Evolutionary conservation across 2,329 filamentous ascomycete genomes (phyloP).

Genomic region (Venturiaceae sp.): DNA sequence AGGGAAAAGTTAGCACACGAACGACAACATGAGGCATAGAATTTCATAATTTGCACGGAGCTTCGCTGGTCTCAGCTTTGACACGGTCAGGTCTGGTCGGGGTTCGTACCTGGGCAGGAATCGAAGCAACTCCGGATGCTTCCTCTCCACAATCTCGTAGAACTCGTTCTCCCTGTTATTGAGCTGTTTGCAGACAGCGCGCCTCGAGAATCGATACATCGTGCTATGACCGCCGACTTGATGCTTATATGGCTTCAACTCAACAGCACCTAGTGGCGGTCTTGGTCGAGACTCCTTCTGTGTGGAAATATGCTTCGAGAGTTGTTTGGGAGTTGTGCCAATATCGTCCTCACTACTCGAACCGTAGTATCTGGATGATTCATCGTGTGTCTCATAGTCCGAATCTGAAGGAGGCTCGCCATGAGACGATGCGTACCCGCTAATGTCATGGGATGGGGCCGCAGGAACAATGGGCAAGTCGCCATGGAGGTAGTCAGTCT

Average conservation of each 20-base stretch:
- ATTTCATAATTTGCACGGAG: constrained; percentile 6
- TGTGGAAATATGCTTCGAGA: constrained; percentile 18
- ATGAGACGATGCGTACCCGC: constrained; percentile 23
- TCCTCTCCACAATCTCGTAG: constrained; percentile 88
- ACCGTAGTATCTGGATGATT: constrained; percentile 17
- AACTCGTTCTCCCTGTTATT: constrained; percentile 99
- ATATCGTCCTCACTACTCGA: constrained; percentile 1
- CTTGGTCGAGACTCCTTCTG: constrained; percentile 19
- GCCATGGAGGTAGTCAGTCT: constrained; percentile 51
- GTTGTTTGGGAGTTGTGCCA: constrained; percentile 19
- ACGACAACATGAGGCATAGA: background rate
- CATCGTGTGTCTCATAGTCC: constrained; percentile 16
- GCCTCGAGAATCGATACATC: constrained; percentile 87
- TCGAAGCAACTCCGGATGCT: constrained; percentile 79
- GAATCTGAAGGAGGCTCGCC: constrained; percentile 26
- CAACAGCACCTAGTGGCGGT: constrained; percentile 73
- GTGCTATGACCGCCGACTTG: constrained; percentile 97
- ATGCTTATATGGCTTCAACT: constrained; percentile 93
- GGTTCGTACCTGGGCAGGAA: constrained; percentile 66
- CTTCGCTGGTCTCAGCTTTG: constrained; percentile 32
- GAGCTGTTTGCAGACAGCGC: constrained; percentile 94
- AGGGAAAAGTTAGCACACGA: constrained; percentile 23
- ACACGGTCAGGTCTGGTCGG: constrained; percentile 14
- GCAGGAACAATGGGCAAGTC: constrained; percentile 36
- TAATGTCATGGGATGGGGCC: constrained; percentile 24